phyloP scores from a whole-genome alignment of 805 yeast species.

The Zygosaccharomyces pseudorouxii region DNA sequence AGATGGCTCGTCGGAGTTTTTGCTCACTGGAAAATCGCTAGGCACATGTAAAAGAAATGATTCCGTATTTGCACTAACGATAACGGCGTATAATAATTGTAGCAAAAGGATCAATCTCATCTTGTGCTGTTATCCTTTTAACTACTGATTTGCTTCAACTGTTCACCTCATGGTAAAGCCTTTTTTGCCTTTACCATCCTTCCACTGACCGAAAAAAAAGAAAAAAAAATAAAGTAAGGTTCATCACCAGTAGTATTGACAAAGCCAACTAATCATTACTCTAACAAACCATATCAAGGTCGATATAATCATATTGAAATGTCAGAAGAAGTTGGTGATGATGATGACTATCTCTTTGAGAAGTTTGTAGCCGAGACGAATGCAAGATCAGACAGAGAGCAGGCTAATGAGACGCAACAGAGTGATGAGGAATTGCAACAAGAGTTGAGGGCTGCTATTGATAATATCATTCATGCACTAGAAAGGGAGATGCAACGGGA shows the following conservation, averaged over 20 bases:
- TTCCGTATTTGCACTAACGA: conserved; percentile 22
- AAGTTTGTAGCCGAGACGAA: conserved; percentile 16
- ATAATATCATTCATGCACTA: conserved; percentile 13
- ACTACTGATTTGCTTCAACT: not conserved
- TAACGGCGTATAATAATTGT: not conserved
- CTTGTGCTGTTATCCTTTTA: not conserved
- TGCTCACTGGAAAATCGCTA: conserved; percentile 9
- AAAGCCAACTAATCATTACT: too few relatives aligned
- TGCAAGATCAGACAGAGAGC: conserved; percentile 8
- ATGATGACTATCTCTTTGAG: conserved; percentile 20
- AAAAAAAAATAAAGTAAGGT: not conserved
- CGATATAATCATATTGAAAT: not conserved
- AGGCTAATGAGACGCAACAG: conserved; percentile 10
- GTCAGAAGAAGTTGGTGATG: conserved; percentile 3
- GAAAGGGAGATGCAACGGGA: conserved; percentile 14
- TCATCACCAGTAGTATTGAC: not conserved
- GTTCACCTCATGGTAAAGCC: not conserved
- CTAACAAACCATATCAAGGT: too few relatives aligned
- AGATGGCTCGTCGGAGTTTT: conserved; percentile 1
- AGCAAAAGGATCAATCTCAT: not conserved
- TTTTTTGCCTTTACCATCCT: not conserved
- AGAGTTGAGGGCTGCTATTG: conserved; percentile 17
- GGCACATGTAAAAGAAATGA: conserved; percentile 19
- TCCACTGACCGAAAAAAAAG: not conserved
- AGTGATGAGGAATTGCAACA: conserved; percentile 17